phyloP scores from a whole-genome alignment of 306 rosid genomes.

The Vigna mungo region DNA sequence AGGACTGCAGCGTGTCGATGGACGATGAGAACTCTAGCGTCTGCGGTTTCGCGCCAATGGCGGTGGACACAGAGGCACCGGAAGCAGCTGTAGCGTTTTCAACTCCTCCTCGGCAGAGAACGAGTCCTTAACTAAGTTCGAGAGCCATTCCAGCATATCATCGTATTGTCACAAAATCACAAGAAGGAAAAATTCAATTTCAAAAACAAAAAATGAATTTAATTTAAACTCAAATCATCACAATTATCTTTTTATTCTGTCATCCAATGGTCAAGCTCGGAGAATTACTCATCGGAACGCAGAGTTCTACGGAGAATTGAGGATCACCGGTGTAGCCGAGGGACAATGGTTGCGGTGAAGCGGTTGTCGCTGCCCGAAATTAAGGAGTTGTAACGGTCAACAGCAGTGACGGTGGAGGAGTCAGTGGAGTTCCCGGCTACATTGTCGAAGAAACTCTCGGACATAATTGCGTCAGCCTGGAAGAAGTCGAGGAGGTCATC shows the following conservation, averaged over 20 bases:
- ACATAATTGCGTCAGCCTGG: conserved; percentile 68
- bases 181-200: conserved; percentile 10
- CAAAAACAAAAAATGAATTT: background rate
- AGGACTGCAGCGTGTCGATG: conserved; percentile 60
- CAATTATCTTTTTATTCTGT: background rate
- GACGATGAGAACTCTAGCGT: conserved; percentile 86
- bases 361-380: conserved; percentile 64
- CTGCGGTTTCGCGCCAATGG: conserved; percentile 53
- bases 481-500: conserved; percentile 92
- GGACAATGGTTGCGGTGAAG: conserved; percentile 56
- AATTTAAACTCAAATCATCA: background rate
- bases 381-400: conserved; percentile 82
- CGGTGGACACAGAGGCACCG: conserved; percentile 18
- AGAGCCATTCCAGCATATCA: conserved; percentile 92
- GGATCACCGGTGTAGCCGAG: conserved; percentile 58
- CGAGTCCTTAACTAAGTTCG: conserved; percentile 92
- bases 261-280: background rate
- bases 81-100: conserved; percentile 68
- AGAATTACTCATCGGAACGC: conserved; percentile 71
- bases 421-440: conserved; percentile 70
- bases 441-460: conserved; percentile 70
- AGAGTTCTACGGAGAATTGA: conserved; percentile 78
- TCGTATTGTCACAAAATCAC: conserved; percentile 62
- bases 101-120: conserved; percentile 81
- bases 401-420: conserved; percentile 69